Percentiles rank a stretch among this genome's conserved stretches.
Conservation (phyloP, 176 grass and related monocot genomes). For the Raddia guianensis region DNA sequence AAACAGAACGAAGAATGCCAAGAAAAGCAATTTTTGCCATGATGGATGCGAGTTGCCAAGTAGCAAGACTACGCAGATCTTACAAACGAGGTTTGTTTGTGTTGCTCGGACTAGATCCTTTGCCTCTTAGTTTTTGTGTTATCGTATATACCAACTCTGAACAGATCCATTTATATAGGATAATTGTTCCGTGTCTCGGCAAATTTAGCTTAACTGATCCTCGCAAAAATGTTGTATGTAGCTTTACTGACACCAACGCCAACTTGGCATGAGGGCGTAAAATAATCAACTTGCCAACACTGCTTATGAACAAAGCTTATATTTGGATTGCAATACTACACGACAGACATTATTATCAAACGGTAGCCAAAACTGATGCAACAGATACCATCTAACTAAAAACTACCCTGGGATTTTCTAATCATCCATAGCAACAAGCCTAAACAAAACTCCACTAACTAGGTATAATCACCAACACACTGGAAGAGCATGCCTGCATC, state of each 20-base stretch:
- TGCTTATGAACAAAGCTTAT: slow-evolving; percentile 27
- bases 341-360: slow-evolving; percentile 18
- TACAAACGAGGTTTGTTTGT: not conserved
- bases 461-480: slow-evolving; percentile 36
- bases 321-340: slow-evolving; percentile 22
- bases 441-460: not conserved
- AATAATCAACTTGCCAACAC: not conserved
- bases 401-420: slow-evolving; percentile 1
- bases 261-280: slow-evolving; percentile 8
- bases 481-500: slow-evolving; percentile 40
- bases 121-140: not conserved
- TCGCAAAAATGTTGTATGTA: not conserved
- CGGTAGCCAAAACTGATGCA: slow-evolving; percentile 21
- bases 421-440: slow-evolving; percentile 34
- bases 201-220: not conserved
- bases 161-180: not conserved
- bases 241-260: not conserved
- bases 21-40: not conserved
- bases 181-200: not conserved
- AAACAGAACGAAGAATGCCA: not conserved
- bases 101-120: not conserved
- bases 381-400: slow-evolving; percentile 3
- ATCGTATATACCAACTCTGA: not conserved
- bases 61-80: not conserved
- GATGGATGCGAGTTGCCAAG: not conserved